Evolutionary conservation across 1,139 yeast species (phyloP), one percentile per base, ranked within the genome.

Genomic region (Citeromyces hawaiiensis): DNA sequence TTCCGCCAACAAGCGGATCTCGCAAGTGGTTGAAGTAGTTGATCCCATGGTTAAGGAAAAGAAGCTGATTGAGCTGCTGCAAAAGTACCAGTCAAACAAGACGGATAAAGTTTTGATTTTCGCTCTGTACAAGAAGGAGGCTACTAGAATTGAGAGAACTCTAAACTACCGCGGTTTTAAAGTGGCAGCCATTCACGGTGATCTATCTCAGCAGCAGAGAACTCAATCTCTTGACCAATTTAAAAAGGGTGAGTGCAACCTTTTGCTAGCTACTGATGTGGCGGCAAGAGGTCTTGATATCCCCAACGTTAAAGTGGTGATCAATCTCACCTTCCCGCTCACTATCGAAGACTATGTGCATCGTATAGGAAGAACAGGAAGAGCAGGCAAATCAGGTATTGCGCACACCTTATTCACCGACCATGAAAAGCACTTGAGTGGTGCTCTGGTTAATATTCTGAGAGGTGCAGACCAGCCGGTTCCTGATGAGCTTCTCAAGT

Each of bases 231-330:
- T 91, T 46, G 80, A 77, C 38, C 77, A 79, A 48, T 91, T 91
- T 70, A 93, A 93, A 61, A 59, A 70, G 27, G 98, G 98, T 35
- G 70, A 70, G 40, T 70, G 82, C 44, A 80, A 73, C 52, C 65
- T 91, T 41, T 64, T 91, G 56, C 70, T 91, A 51, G 99, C 99
- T 31, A 91, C 99, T 2, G 98, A 93, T 66, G 99, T 91, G 41
- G 99, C 99, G 36, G 98, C 98, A 30, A 76, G 99, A 66, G 99
- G 99, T 46, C 72, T 91, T 50, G 99, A 91, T 61, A 91, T 91
- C 51, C 98, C 99, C 39, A 86, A 93, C 51, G 99, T 91, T 48
- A 91, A 88, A 60, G 85, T 87, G 25, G 99, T 91, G 38, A 87
- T 91, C 57, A 91, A 91, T 60, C 69, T 93, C 60, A 91, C 98